Conservation (phyloP, 805 yeast species). For the Candida quercuum region DNA sequence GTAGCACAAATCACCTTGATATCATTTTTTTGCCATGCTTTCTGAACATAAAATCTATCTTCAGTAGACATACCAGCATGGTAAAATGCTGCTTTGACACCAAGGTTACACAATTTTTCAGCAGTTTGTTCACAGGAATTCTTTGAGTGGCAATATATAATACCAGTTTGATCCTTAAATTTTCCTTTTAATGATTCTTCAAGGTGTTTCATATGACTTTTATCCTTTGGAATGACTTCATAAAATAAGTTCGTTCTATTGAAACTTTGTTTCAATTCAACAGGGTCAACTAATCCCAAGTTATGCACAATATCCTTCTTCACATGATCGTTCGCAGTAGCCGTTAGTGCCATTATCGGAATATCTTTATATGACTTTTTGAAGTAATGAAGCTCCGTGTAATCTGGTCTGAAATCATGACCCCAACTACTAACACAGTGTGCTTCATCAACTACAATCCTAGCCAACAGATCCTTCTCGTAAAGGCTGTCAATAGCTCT, state of each 20-base stretch:
- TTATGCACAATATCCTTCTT: conserved; percentile 81
- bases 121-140: conserved; percentile 83
- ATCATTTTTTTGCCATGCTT: conserved; percentile 70
- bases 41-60: conserved; percentile 67
- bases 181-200: conserved; percentile 45
- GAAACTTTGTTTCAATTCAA: conserved; percentile 81
- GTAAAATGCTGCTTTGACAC: conserved; percentile 69
- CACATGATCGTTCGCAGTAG: conserved; percentile 92
- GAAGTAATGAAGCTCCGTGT: conserved; percentile 72
- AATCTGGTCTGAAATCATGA: conserved; percentile 96
- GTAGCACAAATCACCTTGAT: conserved; percentile 90
- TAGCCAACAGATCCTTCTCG: conserved; percentile 54
- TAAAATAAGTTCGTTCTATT: conserved; percentile 83
- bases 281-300: conserved; percentile 55
- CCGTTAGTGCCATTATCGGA: conserved; percentile 95
- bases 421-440: conserved; percentile 99
- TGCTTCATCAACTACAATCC: conserved; percentile 94
- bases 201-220: conserved; percentile 51
- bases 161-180: conserved; percentile 65
- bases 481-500: conserved; percentile 55
- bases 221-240: conserved; percentile 64
- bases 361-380: conserved; percentile 68
- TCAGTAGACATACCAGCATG: conserved; percentile 94
- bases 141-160: conserved; percentile 90
- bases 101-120: conserved; percentile 47